Conservation (phyloP, 805 yeast genomes). For the Candida corydali region DNA sequence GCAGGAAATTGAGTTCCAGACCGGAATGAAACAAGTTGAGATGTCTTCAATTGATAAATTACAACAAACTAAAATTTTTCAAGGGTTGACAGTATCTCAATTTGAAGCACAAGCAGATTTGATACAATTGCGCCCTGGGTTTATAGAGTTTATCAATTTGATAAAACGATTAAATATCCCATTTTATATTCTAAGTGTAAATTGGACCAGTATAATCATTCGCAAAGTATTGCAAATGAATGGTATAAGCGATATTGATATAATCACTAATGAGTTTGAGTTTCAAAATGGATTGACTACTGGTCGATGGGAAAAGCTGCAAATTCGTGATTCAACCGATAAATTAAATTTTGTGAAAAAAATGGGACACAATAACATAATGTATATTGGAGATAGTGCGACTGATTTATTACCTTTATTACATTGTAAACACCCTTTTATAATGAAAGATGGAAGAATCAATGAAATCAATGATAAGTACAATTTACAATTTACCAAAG, state of each 20-base stretch:
- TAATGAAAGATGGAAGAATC: slow-evolving; percentile 37
- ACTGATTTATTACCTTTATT: slow-evolving; percentile 54
- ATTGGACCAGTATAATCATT: slow-evolving; percentile 56
- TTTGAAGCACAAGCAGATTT: slow-evolving; percentile 31
- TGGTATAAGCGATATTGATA: slow-evolving; percentile 20
- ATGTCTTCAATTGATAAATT: slow-evolving; percentile 44
- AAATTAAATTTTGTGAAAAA: slow-evolving; percentile 28
- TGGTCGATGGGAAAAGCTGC: slow-evolving; percentile 21
- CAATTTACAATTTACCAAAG: slow-evolving; percentile 3
- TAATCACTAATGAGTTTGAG: slow-evolving; percentile 51
- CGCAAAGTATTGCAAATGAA: slow-evolving; percentile 21
- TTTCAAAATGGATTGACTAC: slow-evolving; percentile 23
- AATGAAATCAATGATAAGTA: slow-evolving; percentile 10
- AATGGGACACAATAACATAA: slow-evolving; percentile 16
- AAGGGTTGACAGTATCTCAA: slow-evolving; percentile 29
- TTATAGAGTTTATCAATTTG: slow-evolving; percentile 26
- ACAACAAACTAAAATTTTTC: slow-evolving; percentile 34
- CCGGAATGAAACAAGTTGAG: slow-evolving; percentile 44
- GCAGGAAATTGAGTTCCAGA: slow-evolving; percentile 44
- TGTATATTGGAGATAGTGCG: slow-evolving; percentile 60
- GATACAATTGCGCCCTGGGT: slow-evolving; percentile 38
- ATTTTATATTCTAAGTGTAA: slow-evolving; percentile 50
- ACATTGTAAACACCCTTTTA: slow-evolving; percentile 44
- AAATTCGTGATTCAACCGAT: slow-evolving; percentile 52
- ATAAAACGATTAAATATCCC: slow-evolving; percentile 24